Evolutionary conservation across 2,329 filamentous ascomycete species (phyloP), one percentile per base, ranked within the genome.

Genomic region (Fusarium nodosum): DNA sequence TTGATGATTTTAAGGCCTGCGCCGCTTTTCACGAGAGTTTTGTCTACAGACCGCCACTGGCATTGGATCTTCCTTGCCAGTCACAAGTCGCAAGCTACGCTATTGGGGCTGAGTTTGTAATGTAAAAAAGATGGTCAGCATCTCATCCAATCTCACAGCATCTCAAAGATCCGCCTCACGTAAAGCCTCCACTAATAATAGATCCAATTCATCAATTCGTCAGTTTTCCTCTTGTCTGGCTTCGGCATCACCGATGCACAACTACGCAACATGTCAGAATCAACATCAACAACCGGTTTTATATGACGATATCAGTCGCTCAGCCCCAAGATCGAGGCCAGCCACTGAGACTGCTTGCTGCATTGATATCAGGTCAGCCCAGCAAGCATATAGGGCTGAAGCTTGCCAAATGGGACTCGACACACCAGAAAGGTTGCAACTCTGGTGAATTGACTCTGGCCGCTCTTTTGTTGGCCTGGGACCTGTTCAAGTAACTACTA

Each of bases 361-460:
- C 38, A 63, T 68, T 52, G 28, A 11, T 30, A 34, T 56, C 61
- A 62, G 57, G 34, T 55, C 57, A 65, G 59, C 68, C 61, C 64
- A 55, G 60, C 58, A 46, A 51, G 28, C 47, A 44, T 69, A 71
- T 71, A 71, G 68, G 69, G 69, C 69, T 71, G 69, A 72, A 66
- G 58, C 50, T 71, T 66, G 42, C 36, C 61, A 57, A 66, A 65
- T 69, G 68, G 61, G 68, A 69, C 64, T 65, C 48, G 38, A 57
- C 44, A 22, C n/a, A 50, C 28, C 31, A 56, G 56, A 63, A 44
- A 67, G 55, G 42, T 46, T 48, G 22, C 28, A 28, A 24, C 48
- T 53, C 26, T 57, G 51, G 34, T 24, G 39, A 56, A 24, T 51
- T 67, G 34, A 39, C 50, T 60, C 24, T 60, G 45, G 12, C n/a